Conservation (phyloP, 1,284 basidiomycete genomes). For the Microbotryum violaceum region DNA sequence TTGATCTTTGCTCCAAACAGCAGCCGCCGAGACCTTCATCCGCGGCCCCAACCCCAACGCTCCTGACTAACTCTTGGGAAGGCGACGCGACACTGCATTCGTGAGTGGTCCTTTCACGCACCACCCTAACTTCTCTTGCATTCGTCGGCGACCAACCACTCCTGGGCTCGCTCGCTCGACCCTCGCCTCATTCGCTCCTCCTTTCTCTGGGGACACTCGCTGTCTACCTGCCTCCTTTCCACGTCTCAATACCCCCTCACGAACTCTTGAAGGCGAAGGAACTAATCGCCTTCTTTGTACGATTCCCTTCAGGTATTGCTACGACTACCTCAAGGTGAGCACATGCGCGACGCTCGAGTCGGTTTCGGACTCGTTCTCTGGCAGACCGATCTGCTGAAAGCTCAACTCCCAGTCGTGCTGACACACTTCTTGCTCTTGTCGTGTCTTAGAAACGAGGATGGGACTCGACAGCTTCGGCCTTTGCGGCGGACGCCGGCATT, state of each 20-base stretch:
- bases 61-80: conserved; percentile 17
- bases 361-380: background rate
- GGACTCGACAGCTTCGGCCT: conserved; percentile 19
- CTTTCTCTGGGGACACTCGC: background rate
- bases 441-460: conserved; percentile 29
- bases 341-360: background rate
- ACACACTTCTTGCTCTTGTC: background rate
- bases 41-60: background rate
- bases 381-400: background rate
- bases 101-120: conserved; percentile 10
- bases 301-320: conserved; percentile 23
- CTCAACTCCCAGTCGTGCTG: background rate
- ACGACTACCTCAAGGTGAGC: conserved; percentile 29
- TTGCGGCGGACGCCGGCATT: conserved; percentile 30
- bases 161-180: background rate
- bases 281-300: background rate
- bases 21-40: too few relatives aligned
- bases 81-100: conserved; percentile 30
- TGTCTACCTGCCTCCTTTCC: background rate
- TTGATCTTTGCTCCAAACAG: too few relatives aligned
- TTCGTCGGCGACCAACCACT: background rate
- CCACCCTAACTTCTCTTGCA: background rate
- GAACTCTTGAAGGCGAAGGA: background rate
- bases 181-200: background rate
- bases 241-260: too few relatives aligned